A percentile compares a stretch with the other conserved stretches of the same genome.
These are phyloP conservation scores for Coemansia sp. DNA, from an alignment of 192 early-diverging fungal species.

Conservation along the genomic window DNA sequence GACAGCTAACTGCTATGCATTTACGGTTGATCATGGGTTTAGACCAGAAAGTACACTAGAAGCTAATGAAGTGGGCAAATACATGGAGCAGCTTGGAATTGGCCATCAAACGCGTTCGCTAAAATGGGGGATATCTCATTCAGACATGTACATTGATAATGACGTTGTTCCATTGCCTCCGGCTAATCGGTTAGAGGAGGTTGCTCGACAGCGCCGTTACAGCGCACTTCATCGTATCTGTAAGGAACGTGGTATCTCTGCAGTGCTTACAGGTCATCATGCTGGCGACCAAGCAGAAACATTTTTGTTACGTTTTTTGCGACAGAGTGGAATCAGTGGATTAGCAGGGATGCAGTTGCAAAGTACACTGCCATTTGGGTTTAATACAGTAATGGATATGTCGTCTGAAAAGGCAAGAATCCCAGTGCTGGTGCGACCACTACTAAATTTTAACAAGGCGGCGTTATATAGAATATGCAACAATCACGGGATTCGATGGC, in stretches of 20 bases:
- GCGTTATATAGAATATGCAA: conserved; percentile 28
- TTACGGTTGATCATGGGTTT: conserved; percentile 52
- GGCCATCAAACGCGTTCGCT: conserved; percentile 28
- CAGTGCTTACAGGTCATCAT: conserved; percentile 52
- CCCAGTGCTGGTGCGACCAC: conserved; percentile 34
- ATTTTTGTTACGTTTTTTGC: conserved; percentile 40
- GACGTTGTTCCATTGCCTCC: conserved; percentile 7
- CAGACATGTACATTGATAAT: background rate
- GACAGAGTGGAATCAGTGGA: conserved; percentile 44
- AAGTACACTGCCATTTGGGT: conserved; percentile 10
- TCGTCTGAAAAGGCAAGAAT: background rate
- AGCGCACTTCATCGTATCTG: conserved; percentile 18
- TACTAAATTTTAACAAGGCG: conserved; percentile 32
- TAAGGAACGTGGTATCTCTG: conserved; percentile 3
- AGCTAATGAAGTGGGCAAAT: conserved; percentile 26
- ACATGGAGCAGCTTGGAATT: conserved; percentile 34
- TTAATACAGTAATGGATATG: background rate
- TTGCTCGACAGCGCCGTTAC: conserved; percentile 37
- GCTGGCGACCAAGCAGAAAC: conserved; percentile 54
- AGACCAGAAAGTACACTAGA: conserved; percentile 41
- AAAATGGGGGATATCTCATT: conserved; percentile 8
- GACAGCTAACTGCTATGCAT: conserved; percentile 27
- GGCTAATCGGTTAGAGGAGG: conserved; percentile 37
- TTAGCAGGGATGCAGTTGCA: conserved; percentile 37
- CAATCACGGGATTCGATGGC: conserved; percentile 26